phyloP scores from a whole-genome alignment of 441 rosid genomes.

The Corymbia calophylla region DNA sequence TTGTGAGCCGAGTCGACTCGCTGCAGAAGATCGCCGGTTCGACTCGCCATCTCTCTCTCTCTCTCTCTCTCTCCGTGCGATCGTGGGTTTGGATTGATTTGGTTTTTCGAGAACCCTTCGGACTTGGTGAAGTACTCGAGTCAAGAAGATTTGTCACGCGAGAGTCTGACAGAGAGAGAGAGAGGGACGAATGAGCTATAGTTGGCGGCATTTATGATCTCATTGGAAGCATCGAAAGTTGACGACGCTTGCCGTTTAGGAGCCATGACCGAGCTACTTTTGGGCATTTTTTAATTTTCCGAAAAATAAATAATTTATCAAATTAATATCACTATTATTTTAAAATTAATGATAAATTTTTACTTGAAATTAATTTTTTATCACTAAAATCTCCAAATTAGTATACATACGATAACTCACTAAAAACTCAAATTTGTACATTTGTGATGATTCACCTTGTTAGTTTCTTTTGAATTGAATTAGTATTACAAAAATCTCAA shows the following conservation, averaged over 20 bases:
- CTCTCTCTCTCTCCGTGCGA: background rate
- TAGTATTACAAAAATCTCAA: too few species aligned
- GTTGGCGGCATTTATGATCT: background rate
- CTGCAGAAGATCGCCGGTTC: constrained; percentile 47
- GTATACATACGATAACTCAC: too few species aligned
- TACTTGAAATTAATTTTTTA: too few species aligned
- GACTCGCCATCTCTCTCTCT: constrained; percentile 34
- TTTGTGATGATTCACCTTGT: too few species aligned
- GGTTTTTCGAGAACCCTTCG: background rate
- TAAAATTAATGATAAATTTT: too few species aligned
- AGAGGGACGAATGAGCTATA: accelerated
- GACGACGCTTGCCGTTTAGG: background rate
- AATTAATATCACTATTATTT: too few species aligned
- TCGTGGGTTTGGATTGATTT: background rate
- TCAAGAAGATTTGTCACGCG: background rate
- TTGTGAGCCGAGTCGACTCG: constrained; percentile 41
- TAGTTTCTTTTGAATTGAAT: too few species aligned
- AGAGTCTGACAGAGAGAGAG: background rate
- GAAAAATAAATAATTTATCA: too few species aligned
- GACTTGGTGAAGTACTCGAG: background rate
- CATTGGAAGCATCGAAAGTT: background rate
- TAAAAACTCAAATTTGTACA: too few species aligned
- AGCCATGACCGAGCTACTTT: too few species aligned
- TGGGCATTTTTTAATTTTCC: too few species aligned
- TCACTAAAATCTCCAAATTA: too few species aligned